phyloP scores from a whole-genome alignment of 2,329 filamentous ascomycete genomes.

The Chrysoporthe deuterocubensis region DNA sequence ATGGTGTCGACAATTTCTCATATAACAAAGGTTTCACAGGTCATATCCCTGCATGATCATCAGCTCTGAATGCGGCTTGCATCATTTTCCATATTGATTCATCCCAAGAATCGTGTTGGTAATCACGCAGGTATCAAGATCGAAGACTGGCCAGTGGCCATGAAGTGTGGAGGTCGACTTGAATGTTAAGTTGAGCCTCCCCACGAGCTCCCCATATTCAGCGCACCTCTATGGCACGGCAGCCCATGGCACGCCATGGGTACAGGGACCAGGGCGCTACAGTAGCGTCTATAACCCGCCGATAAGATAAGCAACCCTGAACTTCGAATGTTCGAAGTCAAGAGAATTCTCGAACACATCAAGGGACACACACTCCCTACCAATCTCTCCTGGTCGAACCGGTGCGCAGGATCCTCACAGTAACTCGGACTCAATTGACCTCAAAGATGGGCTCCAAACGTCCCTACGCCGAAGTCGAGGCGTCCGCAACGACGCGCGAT shows the following conservation, averaged over 20 bases:
- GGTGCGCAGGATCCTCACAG: neutral
- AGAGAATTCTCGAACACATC: neutral
- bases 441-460: constrained; percentile 39
- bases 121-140: neutral
- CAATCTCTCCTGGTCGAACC: neutral
- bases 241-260: too few species aligned
- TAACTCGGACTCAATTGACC: too few species aligned
- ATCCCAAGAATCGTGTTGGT: neutral
- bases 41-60: neutral
- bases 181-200: neutral
- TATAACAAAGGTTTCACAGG: neutral
- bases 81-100: neutral
- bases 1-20: neutral
- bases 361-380: neutral
- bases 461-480: constrained; percentile 34
- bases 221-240: neutral
- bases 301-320: constrained; percentile 19
- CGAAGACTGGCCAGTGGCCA: neutral
- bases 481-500: constrained; percentile 26
- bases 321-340: neutral
- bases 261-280: too few species aligned
- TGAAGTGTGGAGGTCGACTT: neutral
- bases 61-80: neutral
- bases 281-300: neutral
- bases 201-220: neutral